Evolutionary conservation across 176 grass and related monocot genomes (phyloP).

Genomic region (Lolium perenne): DNA sequence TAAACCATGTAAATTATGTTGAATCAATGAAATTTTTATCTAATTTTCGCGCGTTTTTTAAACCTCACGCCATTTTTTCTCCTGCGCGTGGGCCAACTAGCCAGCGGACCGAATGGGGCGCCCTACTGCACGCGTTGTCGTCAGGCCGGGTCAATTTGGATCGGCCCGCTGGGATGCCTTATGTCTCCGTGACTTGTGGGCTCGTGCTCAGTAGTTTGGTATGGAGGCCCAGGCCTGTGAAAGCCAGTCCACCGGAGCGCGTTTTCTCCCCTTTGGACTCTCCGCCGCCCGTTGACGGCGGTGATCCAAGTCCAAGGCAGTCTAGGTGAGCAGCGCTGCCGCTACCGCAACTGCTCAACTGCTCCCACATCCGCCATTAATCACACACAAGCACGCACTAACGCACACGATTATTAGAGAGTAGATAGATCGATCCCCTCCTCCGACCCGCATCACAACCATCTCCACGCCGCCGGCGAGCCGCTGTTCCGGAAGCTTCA

Average conservation of each 20-base stretch:
- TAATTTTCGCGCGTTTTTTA: too few relatives aligned
- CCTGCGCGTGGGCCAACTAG: too few relatives aligned
- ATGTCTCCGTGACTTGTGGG: too few relatives aligned
- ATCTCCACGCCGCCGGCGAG: slow-evolving; percentile 7
- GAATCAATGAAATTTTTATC: too few relatives aligned
- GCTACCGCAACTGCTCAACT: slow-evolving; percentile 38
- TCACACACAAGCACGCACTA: neutral
- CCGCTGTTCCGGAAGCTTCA: slow-evolving; percentile 29
- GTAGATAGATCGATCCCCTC: slow-evolving; percentile 9
- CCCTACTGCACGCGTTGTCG: too few relatives aligned
- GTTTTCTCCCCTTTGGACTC: slow-evolving; percentile 15
- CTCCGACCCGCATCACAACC: too few relatives aligned
- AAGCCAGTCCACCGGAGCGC: neutral
- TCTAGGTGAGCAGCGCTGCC: neutral
- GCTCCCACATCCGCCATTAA: slow-evolving; percentile 36
- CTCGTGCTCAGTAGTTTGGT: too few relatives aligned
- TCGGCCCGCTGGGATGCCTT: too few relatives aligned
- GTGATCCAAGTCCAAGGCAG: slow-evolving; percentile 10
- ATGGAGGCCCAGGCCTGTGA: neutral
- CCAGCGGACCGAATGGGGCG: too few relatives aligned
- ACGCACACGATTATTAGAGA: neutral
- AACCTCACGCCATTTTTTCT: too few relatives aligned
- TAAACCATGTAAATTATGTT: too few relatives aligned
- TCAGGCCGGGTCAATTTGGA: too few relatives aligned
- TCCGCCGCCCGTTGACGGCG: slow-evolving; percentile 44